These are phyloP conservation scores for Pythium chondricola DNA, from an alignment of 352 stramenopile species.

Conservation along the genomic window DNA sequence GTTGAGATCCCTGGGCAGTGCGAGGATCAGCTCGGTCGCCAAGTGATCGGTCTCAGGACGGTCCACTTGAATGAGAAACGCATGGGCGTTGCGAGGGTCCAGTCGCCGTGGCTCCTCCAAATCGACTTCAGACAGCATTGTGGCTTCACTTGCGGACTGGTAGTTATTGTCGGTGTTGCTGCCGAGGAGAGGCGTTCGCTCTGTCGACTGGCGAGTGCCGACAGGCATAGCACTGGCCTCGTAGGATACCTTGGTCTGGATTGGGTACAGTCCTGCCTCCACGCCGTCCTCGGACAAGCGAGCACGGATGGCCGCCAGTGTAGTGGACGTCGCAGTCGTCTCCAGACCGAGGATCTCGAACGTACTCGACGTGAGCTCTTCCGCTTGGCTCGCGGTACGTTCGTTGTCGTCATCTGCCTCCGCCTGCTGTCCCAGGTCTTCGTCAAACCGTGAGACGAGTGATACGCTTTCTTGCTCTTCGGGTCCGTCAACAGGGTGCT, in stretches of 20 bases:
- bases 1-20: slow-evolving; percentile 22
- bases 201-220: background rate
- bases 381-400: background rate
- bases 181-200: slow-evolving; percentile 11
- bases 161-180: background rate
- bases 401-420: background rate
- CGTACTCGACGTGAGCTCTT: background rate
- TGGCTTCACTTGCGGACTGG: slow-evolving; percentile 3
- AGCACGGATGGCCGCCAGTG: slow-evolving; percentile 4
- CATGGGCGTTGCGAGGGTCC: background rate
- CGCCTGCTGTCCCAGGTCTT: background rate
- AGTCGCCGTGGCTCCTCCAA: background rate
- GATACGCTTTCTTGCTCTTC: background rate
- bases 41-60: background rate
- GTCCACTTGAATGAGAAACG: slow-evolving; percentile 20
- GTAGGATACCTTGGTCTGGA: slow-evolving; percentile 9
- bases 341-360: background rate
- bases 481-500: background rate
- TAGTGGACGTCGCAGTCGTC: background rate
- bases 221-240: background rate
- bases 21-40: slow-evolving; percentile 26
- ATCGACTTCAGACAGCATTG: slow-evolving; percentile 19
- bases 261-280: slow-evolving; percentile 5
- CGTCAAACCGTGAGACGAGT: background rate
- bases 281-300: slow-evolving; percentile 13